These are phyloP conservation scores for Diaporthe caulivora DNA, from an alignment of 2,329 filamentous ascomycete genomes.

Conservation along the genomic window DNA sequence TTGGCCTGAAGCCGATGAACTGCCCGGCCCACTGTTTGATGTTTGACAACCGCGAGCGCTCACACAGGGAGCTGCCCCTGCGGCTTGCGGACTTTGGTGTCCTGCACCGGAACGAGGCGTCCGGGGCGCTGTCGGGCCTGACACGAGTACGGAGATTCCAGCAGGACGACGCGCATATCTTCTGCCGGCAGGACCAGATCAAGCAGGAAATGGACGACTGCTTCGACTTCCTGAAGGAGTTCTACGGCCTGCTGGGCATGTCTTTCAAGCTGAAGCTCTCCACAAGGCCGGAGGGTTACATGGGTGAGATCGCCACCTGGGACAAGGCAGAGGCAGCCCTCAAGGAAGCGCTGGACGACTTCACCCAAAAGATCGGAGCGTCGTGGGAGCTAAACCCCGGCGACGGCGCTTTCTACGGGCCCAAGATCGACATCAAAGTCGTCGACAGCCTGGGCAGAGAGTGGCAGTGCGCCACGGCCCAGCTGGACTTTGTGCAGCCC, in stretches of 20 bases:
- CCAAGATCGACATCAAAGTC: constrained; percentile 98
- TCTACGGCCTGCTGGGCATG: constrained; percentile 85
- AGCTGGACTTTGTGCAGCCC: constrained; percentile 90
- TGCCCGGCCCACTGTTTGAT: constrained; percentile 95
- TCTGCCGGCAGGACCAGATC: constrained; percentile 86
- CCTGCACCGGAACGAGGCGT: constrained; percentile 94
- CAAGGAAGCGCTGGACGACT: constrained; percentile 82
- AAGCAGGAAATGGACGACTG: constrained; percentile 81
- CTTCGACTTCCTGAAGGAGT: constrained; percentile 86
- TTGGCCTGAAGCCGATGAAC: constrained; percentile 95
- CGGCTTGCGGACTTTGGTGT: constrained; percentile 96
- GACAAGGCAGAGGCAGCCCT: constrained; percentile 87
- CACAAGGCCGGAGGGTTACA: constrained; percentile 87
- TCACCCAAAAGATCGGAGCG: constrained; percentile 68
- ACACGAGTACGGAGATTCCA: constrained; percentile 95
- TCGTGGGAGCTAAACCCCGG: constrained; percentile 93
- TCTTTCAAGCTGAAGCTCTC: constrained; percentile 96
- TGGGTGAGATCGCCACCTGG: constrained; percentile 90
- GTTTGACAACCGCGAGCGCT: constrained; percentile 85
- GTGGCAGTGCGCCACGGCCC: constrained; percentile 87
- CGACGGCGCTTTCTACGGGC: constrained; percentile 97
- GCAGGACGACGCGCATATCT: constrained; percentile 97
- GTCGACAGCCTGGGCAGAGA: constrained; percentile 85
- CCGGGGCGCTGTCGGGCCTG: constrained; percentile 88
- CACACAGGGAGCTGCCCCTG: constrained; percentile 90